A percentile compares a stretch with the other conserved stretches of the same genome.
These are phyloP conservation scores for Parsonsia alboflavescens DNA, from an alignment of 257 asterid species.

Conservation along the genomic window DNA sequence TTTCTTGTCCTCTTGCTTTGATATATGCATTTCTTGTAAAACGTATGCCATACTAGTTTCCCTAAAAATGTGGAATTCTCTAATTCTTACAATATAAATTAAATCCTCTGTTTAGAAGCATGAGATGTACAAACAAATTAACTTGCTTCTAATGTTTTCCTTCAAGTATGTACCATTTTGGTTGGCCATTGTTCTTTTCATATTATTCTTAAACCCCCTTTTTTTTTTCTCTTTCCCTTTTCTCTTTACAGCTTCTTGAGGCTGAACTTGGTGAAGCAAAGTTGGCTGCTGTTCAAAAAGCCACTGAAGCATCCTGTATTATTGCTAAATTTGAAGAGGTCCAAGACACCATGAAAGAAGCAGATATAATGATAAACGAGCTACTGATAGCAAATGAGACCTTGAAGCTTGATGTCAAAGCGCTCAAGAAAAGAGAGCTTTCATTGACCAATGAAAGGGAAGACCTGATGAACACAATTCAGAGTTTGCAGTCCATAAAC, in stretches of 20 bases:
- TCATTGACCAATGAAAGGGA: slow-evolving; percentile 37
- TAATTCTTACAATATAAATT: neutral
- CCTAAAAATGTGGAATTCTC: neutral
- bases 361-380: slow-evolving; percentile 85
- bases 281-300: slow-evolving; percentile 68
- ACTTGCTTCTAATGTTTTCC: neutral
- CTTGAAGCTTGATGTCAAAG: slow-evolving; percentile 58
- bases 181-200: slow-evolving; percentile 1
- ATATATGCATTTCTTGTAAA: neutral
- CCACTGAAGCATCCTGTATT: slow-evolving; percentile 76
- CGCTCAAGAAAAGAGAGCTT: slow-evolving; percentile 46
- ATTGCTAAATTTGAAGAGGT: slow-evolving; percentile 86
- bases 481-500: slow-evolving; percentile 50
- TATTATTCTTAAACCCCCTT: neutral
- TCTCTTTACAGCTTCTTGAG: slow-evolving; percentile 57
- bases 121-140: neutral
- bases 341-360: slow-evolving; percentile 83
- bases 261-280: slow-evolving; percentile 75
- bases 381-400: slow-evolving; percentile 83
- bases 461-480: slow-evolving; percentile 41
- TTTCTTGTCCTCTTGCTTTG: neutral
- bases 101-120: neutral
- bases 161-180: neutral
- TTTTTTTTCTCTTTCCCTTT: neutral
- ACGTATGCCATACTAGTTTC: neutral